These are phyloP conservation scores for Fusarium sp. DNA, from an alignment of 2,329 filamentous ascomycete species.

Conservation along the genomic window DNA sequence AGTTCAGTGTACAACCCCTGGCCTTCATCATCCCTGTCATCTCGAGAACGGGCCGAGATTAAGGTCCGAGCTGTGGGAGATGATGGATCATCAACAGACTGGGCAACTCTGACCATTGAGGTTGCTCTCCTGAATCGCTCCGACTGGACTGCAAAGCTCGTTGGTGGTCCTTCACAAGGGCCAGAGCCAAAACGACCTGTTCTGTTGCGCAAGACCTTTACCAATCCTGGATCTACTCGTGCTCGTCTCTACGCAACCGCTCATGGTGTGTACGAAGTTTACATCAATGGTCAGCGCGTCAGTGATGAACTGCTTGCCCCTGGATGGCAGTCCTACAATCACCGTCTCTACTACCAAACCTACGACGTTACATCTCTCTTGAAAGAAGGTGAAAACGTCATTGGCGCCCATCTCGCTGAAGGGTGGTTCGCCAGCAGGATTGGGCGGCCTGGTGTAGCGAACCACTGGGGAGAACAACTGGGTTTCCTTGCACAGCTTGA, in stretches of 20 bases:
- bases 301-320: conserved; percentile 54
- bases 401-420: conserved; percentile 55
- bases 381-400: conserved; percentile 39
- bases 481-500: conserved; percentile 41
- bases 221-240: not conserved
- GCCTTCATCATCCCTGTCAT: conserved; percentile 48
- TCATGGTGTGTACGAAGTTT: conserved; percentile 54
- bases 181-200: conserved; percentile 8
- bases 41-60: conserved; percentile 43
- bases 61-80: conserved; percentile 45
- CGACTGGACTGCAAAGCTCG: conserved; percentile 43
- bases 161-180: conserved; percentile 33
- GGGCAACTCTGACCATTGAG: not conserved
- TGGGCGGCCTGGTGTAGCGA: not conserved
- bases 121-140: conserved; percentile 34
- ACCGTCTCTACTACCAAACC: conserved; percentile 59
- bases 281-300: conserved; percentile 55
- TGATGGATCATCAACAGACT: conserved; percentile 3
- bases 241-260: conserved; percentile 57
- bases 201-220: not conserved
- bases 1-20: conserved; percentile 54
- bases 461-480: not conserved
- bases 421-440: conserved; percentile 57
- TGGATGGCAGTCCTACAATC: conserved; percentile 60
- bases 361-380: conserved; percentile 58